A percentile compares a stretch with the other conserved stretches of the same genome.
Conservation (phyloP, 2,329 filamentous ascomycete species). For the Penicillium sumatraense region DNA sequence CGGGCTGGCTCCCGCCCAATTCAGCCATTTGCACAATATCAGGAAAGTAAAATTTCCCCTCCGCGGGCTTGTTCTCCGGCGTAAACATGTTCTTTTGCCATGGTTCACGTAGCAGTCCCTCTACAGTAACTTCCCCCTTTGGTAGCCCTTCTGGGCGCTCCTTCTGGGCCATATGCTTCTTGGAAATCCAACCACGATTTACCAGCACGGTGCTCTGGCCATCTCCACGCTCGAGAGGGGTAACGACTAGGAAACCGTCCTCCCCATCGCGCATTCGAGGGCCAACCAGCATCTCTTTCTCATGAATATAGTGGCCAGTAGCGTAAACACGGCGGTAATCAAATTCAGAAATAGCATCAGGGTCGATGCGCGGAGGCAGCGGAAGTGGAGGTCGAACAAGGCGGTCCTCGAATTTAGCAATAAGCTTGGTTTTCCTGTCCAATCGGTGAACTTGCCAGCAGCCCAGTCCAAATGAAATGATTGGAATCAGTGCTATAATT, state of each 20-base stretch:
- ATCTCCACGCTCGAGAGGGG: conserved; percentile 76
- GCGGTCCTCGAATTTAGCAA: conserved; percentile 90
- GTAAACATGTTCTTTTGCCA: conserved; percentile 99
- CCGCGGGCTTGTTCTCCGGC: conserved; percentile 82
- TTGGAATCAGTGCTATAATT: conserved; percentile 75
- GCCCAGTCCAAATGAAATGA: conserved; percentile 87
- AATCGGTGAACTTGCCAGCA: conserved; percentile 95
- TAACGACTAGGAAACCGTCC: conserved; percentile 89
- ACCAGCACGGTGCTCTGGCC: conserved; percentile 74
- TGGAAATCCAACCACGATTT: conserved; percentile 89
- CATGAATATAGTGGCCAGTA: conserved; percentile 76
- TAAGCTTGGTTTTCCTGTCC: conserved; percentile 89
- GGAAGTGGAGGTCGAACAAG: conserved; percentile 84
- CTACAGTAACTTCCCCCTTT: conserved; percentile 72
- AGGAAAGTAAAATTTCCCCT: conserved; percentile 90
- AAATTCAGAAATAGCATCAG: conserved; percentile 80
- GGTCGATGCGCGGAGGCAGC: conserved; percentile 81
- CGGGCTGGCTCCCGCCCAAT: conserved; percentile 78
- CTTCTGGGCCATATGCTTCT: conserved; percentile 69
- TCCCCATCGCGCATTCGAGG: conserved; percentile 87
- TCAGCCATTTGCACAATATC: conserved; percentile 91
- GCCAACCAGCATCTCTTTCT: conserved; percentile 94
- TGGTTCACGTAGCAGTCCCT: conserved; percentile 83
- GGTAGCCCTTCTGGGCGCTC: conserved; percentile 69
- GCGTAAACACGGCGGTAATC: conserved; percentile 86